Base-by-base conservation (phyloP, 768 basidiomycete species). In the Russula lepida region DNA sequence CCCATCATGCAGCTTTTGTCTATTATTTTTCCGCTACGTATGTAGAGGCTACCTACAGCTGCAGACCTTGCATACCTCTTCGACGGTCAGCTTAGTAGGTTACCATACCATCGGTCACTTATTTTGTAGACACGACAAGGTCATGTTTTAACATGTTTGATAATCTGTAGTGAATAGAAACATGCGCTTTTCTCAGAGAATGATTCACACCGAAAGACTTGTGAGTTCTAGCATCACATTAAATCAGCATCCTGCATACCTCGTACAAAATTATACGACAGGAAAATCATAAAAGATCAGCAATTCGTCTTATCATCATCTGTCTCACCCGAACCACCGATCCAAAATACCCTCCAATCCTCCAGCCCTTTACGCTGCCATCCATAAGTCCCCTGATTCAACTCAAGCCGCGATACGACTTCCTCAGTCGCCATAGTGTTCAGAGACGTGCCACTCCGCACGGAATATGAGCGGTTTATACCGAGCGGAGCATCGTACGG, bases 261-360 rank as follows among this genome's bases (percentile, higher is more conserved):
- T 43, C 41, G 19, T 43, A n/a, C 41, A 19, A 7, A 19, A 41
- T 8, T 8, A 2, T 41, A 41, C 19, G 3, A 9, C 17, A 2
- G 35, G 35, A 9, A 39, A 43, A 13, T 43, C 41, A 43, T 19
- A 43, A 43, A n/a, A 6, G 5, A 23, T 56, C 55, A 47, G 13
- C 6, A 17, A 37, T 17, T 6, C 0, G 0, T 37, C 13, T 72
- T 71, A 32, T 74, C 72, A 32, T 73, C 73, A 6, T 71, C 27
- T 67, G 71, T 64, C 65, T 73, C 39, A 69, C 72, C 66, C 74
- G 74, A 23, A 23, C 88, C 88, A 0, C 90, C 90, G 11, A 91
- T 73, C 90, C 90, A 93, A 69, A 92, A 84, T 13, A 92, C 81
- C 23, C 90, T 76, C 80, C 84, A 93, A 68, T 93, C 90, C 56